Percentiles rank a stretch among this genome's conserved stretches.
Evolutionary conservation across 495 filamentous ascomycete genomes (phyloP).

Genomic region (Xylaria longipes): DNA sequence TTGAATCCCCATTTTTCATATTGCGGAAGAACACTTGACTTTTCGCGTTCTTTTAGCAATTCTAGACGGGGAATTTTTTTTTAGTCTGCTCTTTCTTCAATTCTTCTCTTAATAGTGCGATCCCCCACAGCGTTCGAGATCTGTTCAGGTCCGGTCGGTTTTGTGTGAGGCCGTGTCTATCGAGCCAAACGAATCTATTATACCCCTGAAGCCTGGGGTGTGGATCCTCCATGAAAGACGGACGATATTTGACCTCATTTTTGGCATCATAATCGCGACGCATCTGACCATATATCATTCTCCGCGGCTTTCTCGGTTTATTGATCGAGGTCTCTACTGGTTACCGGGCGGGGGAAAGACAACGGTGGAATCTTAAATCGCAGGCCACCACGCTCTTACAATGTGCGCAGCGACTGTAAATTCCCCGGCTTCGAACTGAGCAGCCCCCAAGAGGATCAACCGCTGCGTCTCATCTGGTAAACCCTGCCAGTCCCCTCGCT

Average conservation of each 20-base stretch:
- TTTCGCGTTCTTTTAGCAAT: constrained; percentile 6
- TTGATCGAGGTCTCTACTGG: background rate
- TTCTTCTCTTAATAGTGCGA: background rate
- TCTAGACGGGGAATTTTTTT: constrained; percentile 4
- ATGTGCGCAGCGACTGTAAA: constrained; percentile 5
- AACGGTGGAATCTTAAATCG: background rate
- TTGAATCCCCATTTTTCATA: constrained; percentile 29
- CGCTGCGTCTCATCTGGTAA: constrained; percentile 9
- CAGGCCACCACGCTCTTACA: background rate
- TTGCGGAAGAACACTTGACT: constrained; percentile 22
- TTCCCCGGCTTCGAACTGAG: constrained; percentile 11
- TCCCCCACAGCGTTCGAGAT: background rate
- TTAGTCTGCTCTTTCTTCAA: constrained; percentile 11
- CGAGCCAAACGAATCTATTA: background rate
- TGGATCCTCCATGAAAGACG: constrained; percentile 25
- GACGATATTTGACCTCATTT: constrained; percentile 19
- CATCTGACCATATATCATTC: constrained; percentile 15
- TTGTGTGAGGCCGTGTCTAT: constrained; percentile 12
- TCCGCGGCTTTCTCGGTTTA: background rate
- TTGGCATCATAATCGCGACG: constrained; percentile 16
- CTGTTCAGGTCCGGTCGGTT: background rate
- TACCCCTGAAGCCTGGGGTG: constrained; percentile 25
- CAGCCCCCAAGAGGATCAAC: constrained; percentile 12
- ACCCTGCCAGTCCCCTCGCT: constrained; percentile 18
- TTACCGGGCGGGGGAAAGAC: background rate